Base-by-base conservation (phyloP, 352 stramenopile genomes). In the Globisporangium nunn region DNA sequence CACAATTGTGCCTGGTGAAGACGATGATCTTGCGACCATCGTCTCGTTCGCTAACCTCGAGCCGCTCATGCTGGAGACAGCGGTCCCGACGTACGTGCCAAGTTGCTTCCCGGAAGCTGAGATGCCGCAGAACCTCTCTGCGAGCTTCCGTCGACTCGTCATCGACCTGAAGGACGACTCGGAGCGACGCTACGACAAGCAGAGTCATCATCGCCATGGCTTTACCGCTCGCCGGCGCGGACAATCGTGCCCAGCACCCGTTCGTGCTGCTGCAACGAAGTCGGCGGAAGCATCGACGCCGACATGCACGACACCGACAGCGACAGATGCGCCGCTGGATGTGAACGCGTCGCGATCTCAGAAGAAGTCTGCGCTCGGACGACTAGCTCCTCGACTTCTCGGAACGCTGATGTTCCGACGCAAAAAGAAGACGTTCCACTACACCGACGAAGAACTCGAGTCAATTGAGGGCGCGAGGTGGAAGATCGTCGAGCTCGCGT, bases 401-500 rank as follows among this genome's bases (percentile, higher is more conserved):
- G 70, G 85, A 59, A 78, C 64, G 1, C 63, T 86, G 17, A 68
- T 73, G 28, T 79, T 93, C 41, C 78, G 82, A 4, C 75, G 77
- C 52, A 90, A 90, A 51, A 77, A 75, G 17, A 54, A 54, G 53
- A 82, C 74, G 31, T 90, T 89, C 40, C 57, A 88, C 54, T 89
- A 84, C 55, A 93, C 82, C 11, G 82, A 93, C 46, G 78, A 86
- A 58, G 80, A 93, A 56, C 70, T 93, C 17, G 81, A 88, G 61
- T 79, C 66, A 28, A 80, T 91, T 39, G 78, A 92, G 72, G 81
- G 81, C 37, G 81, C 82, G 30, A 69, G 84, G 30, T 94, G 84
- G 84, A 94, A 92, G 60, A 92, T 92, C 39, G 80, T 92, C 30
- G 81, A 94, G 61, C 68, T 94, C 15, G 84, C 84, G 7, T 92